Evolutionary conservation across 805 yeast species (phyloP).

Genomic region (Starmerella roubikii): DNA sequence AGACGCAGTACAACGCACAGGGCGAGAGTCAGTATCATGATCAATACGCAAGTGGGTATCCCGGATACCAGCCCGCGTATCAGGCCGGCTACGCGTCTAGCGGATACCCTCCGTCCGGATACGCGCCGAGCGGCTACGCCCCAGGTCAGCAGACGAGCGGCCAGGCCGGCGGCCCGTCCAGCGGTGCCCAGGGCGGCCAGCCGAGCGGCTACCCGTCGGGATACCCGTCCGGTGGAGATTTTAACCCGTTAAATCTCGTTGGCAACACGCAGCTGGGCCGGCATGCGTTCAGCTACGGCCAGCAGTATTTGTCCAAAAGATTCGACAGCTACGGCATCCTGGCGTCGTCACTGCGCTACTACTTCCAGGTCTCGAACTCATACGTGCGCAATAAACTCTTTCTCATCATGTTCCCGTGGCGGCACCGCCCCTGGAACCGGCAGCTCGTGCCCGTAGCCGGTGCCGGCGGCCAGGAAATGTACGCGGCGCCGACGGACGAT

Average conservation of each 20-base stretch:
- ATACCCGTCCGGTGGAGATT: slow-evolving; percentile 11
- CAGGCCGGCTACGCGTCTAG: slow-evolving; percentile 10
- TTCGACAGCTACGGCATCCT: slow-evolving; percentile 36
- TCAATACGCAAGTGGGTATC: not conserved
- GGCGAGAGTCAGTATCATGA: not conserved
- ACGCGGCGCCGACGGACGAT: slow-evolving; percentile 71
- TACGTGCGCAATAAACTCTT: slow-evolving; percentile 66
- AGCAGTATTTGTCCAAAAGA: slow-evolving; percentile 64
- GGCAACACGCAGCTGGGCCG: slow-evolving; percentile 75
- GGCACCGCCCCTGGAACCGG: slow-evolving; percentile 73
- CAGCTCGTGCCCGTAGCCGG: slow-evolving; percentile 28
- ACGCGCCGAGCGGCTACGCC: slow-evolving; percentile 1
- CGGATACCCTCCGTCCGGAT: slow-evolving; percentile 18
- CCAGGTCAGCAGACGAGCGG: not conserved
- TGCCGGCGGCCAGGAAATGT: slow-evolving; percentile 29
- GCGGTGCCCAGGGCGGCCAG: not conserved
- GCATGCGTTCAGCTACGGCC: slow-evolving; percentile 68
- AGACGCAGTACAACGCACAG: not conserved
- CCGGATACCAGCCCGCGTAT: not conserved
- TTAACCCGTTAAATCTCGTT: slow-evolving; percentile 47
- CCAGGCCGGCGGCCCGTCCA: not conserved
- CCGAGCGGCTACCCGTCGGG: not conserved
- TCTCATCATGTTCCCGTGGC: slow-evolving; percentile 73
- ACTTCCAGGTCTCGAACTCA: slow-evolving; percentile 81
- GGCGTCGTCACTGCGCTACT: slow-evolving; percentile 54